Percentiles rank a stretch among this genome's conserved stretches.
These are phyloP conservation scores for Arthrobotrys iridis DNA, from an alignment of 2,329 filamentous ascomycete genomes.

Conservation along the genomic window DNA sequence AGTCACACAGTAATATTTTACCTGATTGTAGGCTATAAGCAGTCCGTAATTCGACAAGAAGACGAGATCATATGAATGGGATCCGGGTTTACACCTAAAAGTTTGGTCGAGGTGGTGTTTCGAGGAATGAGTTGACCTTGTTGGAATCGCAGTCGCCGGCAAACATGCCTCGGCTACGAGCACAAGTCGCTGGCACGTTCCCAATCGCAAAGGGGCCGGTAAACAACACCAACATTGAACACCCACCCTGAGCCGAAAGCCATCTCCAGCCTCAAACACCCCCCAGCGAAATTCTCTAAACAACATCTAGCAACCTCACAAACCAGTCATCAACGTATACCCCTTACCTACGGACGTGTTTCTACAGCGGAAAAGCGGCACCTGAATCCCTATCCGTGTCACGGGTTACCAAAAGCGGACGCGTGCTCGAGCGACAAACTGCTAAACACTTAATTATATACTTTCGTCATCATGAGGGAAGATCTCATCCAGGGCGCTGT, in stretches of 20 bases:
- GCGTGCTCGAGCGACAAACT: conserved; percentile 23
- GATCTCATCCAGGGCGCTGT: conserved; percentile 53
- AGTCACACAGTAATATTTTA: no score
- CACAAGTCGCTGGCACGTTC: conserved; percentile 46
- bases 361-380: neutral
- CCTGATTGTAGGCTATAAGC: no score
- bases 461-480: conserved; percentile 46
- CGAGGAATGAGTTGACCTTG: conserved; percentile 9
- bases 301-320: conserved; percentile 4
- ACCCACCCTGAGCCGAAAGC: conserved; percentile 31
- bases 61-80: no score
- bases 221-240: conserved; percentile 44
- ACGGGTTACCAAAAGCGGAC: conserved; percentile 19
- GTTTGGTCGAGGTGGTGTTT: neutral
- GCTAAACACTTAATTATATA: neutral
- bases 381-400: neutral
- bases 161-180: conserved; percentile 49
- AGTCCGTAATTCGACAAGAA: no score
- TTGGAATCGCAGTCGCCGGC: conserved; percentile 38
- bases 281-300: conserved; percentile 9
- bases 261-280: conserved; percentile 11
- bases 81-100: no score
- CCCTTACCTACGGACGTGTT: conserved; percentile 19
- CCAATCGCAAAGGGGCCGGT: conserved; percentile 51
- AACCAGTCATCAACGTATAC: neutral